These are phyloP conservation scores for Blastocystis sp. DNA, from an alignment of 352 stramenopile species.

Conservation along the genomic window DNA sequence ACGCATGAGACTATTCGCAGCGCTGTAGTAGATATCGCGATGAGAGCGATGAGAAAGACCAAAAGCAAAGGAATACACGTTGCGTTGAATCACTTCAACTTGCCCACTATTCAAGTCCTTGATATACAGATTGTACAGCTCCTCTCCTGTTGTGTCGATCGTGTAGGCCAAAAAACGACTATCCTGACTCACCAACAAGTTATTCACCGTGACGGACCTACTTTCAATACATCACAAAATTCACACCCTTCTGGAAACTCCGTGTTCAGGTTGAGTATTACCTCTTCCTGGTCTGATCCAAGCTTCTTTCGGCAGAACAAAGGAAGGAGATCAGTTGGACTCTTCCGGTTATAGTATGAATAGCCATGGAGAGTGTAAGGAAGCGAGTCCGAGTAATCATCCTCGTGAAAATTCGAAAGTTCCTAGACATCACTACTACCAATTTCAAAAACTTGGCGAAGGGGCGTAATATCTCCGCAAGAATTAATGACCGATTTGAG, in stretches of 20 bases:
- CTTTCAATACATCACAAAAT: not conserved
- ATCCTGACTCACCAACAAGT: conserved; percentile 9
- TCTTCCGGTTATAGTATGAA: conserved; percentile 11
- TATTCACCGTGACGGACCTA: conserved; percentile 57
- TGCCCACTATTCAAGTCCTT: conserved; percentile 9
- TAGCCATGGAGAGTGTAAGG: conserved; percentile 25
- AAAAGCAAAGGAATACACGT: conserved; percentile 56
- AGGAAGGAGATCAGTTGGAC: not conserved
- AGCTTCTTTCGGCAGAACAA: conserved; percentile 42
- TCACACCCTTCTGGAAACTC: conserved; percentile 29
- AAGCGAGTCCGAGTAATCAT: conserved; percentile 9
- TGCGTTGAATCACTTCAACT: conserved; percentile 40
- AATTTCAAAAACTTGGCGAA: not conserved
- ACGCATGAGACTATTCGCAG: conserved; percentile 26
- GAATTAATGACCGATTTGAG: not conserved
- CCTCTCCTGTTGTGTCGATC: conserved; percentile 37
- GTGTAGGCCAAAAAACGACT: conserved; percentile 19
- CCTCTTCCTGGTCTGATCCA: conserved; percentile 10
- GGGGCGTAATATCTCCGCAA: not conserved
- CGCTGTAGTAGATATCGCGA: conserved; percentile 39
- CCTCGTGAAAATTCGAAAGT: not conserved
- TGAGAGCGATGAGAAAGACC: not conserved
- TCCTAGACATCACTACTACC: not conserved
- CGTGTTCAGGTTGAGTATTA: conserved; percentile 27
- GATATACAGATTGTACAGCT: conserved; percentile 60